phyloP scores from a whole-genome alignment of 306 rosid species.

The Albizia julibrissin region DNA sequence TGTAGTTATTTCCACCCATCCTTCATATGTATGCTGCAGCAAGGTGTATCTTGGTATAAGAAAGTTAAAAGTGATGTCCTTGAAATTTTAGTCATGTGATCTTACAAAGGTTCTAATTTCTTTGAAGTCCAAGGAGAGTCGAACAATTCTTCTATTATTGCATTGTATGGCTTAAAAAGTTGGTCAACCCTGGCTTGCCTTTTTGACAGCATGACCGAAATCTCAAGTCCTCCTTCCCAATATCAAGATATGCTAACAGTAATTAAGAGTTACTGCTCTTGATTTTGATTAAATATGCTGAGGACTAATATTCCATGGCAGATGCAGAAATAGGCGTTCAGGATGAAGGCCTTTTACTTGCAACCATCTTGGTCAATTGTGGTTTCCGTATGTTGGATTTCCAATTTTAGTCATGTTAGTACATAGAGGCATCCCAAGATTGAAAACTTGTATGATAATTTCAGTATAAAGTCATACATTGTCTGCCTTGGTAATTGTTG shows the following conservation, averaged over 20 bases:
- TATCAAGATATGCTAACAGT: not conserved
- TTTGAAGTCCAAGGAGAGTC: not conserved
- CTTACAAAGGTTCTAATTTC: not conserved
- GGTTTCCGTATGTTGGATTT: constrained; percentile 10
- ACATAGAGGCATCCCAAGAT: not conserved
- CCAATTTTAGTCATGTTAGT: constrained; percentile 22
- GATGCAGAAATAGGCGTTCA: constrained; percentile 20
- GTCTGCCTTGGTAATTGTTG: constrained; percentile 9
- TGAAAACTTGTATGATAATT: not conserved
- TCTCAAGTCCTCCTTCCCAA: not conserved
- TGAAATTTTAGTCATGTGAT: not conserved
- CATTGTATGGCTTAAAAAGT: not conserved
- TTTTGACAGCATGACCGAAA: not conserved
- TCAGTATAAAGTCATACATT: not conserved
- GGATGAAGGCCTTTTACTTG: not conserved
- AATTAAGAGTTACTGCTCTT: not conserved
- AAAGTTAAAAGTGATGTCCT: not conserved
- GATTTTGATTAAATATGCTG: constrained; percentile 15
- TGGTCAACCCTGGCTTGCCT: not conserved
- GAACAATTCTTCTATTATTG: not conserved
- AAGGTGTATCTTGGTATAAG: not conserved
- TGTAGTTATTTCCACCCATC: not conserved
- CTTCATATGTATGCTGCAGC: not conserved
- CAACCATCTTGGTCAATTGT: not conserved
- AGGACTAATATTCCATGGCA: not conserved